phyloP scores from a whole-genome alignment of 306 rosid species.

The Prunus salicina region DNA sequence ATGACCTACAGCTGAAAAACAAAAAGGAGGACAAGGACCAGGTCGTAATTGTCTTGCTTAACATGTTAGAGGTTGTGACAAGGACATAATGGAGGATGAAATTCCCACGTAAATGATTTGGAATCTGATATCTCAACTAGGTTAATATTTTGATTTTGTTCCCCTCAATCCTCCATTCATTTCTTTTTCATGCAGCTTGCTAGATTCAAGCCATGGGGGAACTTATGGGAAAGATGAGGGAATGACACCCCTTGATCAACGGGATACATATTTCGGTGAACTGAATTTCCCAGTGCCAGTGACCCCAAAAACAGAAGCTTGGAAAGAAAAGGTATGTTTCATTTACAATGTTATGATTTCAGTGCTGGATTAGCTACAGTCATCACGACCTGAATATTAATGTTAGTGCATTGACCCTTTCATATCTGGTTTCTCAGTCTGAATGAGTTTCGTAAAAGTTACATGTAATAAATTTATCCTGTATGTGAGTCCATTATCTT shows the following conservation, averaged over 20 bases:
- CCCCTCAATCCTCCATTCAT: slow-evolving; percentile 13
- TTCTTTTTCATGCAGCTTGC: slow-evolving; percentile 50
- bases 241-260: slow-evolving; percentile 67
- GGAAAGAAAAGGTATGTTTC: slow-evolving; percentile 82
- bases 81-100: slow-evolving; percentile 90
- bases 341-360: not conserved
- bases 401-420: not conserved
- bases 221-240: slow-evolving; percentile 56
- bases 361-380: not conserved
- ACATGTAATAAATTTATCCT: not conserved
- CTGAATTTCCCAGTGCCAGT: slow-evolving; percentile 60
- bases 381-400: not conserved
- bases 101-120: slow-evolving; percentile 51
- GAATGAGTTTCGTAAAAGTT: not conserved
- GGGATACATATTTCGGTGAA: slow-evolving; percentile 49
- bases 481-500: slow-evolving; percentile 26
- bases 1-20: slow-evolving; percentile 52
- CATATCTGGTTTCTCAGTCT: not conserved
- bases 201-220: slow-evolving; percentile 79
- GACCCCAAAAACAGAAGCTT: slow-evolving; percentile 60
- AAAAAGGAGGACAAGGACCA: slow-evolving; percentile 64
- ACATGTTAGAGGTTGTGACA: slow-evolving; percentile 93
- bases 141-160: slow-evolving; percentile 6
- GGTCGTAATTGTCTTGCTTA: slow-evolving; percentile 86
- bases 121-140: slow-evolving; percentile 1